phyloP scores from a whole-genome alignment of 164 flowering plant species.

The Protea cynaroides region DNA sequence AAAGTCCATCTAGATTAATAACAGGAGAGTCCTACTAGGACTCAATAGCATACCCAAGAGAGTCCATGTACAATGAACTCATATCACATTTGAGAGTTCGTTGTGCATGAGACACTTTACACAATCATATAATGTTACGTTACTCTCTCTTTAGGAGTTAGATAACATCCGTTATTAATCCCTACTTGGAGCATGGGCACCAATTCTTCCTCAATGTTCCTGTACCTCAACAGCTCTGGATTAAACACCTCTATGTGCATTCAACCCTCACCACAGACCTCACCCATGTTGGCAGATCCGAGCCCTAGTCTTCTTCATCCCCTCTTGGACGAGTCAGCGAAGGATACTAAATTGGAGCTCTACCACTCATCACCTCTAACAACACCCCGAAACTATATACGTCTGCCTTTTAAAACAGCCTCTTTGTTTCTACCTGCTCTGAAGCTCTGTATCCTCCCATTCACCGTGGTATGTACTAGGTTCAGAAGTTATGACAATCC shows the following conservation, averaged over 20 bases:
- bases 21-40: no score
- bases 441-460: slow-evolving; percentile 91
- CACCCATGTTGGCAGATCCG: slow-evolving; percentile 88
- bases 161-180: no score
- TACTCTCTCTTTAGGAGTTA: no score
- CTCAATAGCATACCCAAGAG: no score
- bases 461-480: slow-evolving; percentile 77
- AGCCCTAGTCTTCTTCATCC: slow-evolving; percentile 38
- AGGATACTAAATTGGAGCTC: slow-evolving; percentile 54
- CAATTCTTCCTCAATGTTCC: slow-evolving; percentile 90
- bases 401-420: slow-evolving; percentile 75
- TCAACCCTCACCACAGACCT: slow-evolving; percentile 86
- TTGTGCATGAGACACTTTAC: no score
- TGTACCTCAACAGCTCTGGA: slow-evolving; percentile 79
- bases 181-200: slow-evolving; percentile 88
- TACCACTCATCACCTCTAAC: slow-evolving; percentile 81
- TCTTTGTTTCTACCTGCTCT: slow-evolving; percentile 63
- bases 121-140: no score
- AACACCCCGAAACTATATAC: slow-evolving; percentile 87
- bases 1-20: no score
- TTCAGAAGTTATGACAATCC: slow-evolving; percentile 73
- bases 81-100: no score
- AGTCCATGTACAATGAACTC: no score
- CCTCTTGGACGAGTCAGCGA: slow-evolving; percentile 29
- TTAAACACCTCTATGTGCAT: slow-evolving; percentile 96